Evolutionary conservation across 441 rosid species (phyloP).

Genomic region (Lepidium campestre): DNA sequence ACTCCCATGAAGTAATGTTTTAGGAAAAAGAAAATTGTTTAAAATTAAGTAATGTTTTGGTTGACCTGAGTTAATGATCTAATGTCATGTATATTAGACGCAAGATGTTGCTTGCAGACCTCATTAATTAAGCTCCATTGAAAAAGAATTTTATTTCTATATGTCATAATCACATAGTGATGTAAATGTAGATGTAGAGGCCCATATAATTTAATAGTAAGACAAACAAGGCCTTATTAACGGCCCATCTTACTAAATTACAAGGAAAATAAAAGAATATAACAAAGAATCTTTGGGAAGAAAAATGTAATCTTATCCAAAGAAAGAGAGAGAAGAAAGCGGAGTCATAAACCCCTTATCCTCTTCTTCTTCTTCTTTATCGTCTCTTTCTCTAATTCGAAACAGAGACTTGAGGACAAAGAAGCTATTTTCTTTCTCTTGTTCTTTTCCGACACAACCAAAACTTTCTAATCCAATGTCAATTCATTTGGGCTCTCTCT

Average conservation of each 20-base stretch:
- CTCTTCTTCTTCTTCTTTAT: not conserved
- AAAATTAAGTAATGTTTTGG: too few species aligned
- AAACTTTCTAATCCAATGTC: constrained; percentile 19
- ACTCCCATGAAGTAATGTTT: too few species aligned
- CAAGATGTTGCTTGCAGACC: too few species aligned
- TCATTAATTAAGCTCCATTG: too few species aligned
- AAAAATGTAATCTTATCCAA: constrained; percentile 42
- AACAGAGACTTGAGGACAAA: too few species aligned
- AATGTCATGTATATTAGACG: too few species aligned
- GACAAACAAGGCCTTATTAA: not conserved
- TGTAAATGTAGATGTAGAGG: too few species aligned
- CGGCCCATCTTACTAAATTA: not conserved
- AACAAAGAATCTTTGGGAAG: not conserved
- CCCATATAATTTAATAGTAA: too few species aligned
- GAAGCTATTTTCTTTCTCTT: not conserved
- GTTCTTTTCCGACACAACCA: constrained; percentile 9
- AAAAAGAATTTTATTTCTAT: too few species aligned
- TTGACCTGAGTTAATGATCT: too few species aligned
- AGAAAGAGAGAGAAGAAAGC: not conserved
- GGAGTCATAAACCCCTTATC: constrained; percentile 30
- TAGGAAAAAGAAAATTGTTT: too few species aligned
- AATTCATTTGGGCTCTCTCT: constrained; percentile 12
- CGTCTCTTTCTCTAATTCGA: not conserved
- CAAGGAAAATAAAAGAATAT: not conserved
- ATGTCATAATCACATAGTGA: too few species aligned